A percentile compares a stretch with the other conserved stretches of the same genome.
Conservation (phyloP, 768 basidiomycete genomes). For the Termitomyces sp. region DNA sequence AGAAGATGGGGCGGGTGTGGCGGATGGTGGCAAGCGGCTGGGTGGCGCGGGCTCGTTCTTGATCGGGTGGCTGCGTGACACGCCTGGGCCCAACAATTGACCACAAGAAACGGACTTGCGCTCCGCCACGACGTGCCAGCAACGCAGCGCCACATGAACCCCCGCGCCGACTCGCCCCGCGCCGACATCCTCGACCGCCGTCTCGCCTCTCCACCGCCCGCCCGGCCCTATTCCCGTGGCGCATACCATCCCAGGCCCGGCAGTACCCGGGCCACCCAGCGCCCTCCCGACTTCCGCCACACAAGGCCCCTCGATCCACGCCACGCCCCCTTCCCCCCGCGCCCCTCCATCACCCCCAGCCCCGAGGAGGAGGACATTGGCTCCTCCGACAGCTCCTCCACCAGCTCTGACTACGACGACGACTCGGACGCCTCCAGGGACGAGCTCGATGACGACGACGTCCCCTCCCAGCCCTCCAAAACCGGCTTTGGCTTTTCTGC, state of each 20-base stretch:
- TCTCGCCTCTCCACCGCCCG: no score
- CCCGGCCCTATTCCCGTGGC: slow-evolving; percentile 3
- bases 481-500: slow-evolving; percentile 7
- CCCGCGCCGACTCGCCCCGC: no score
- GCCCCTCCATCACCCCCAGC: background rate
- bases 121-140: no score
- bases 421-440: background rate
- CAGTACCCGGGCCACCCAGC: background rate
- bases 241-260: background rate
- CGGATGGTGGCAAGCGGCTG: background rate
- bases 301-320: background rate
- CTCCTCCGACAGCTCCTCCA: background rate
- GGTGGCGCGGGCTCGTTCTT: slow-evolving; percentile 3
- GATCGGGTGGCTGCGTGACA: slow-evolving; percentile 5
- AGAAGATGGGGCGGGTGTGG: background rate
- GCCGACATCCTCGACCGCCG: no score
- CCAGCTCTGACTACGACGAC: background rate
- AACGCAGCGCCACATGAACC: background rate
- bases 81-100: background rate
- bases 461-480: background rate
- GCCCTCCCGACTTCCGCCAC: background rate
- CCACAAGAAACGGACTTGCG: no score
- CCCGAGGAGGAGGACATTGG: slow-evolving; percentile 9
- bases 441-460: background rate
- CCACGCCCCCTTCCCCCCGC: background rate